Evolutionary conservation across 805 yeast genomes (phyloP).

Genomic region (Sugiyamaella floridensis): DNA sequence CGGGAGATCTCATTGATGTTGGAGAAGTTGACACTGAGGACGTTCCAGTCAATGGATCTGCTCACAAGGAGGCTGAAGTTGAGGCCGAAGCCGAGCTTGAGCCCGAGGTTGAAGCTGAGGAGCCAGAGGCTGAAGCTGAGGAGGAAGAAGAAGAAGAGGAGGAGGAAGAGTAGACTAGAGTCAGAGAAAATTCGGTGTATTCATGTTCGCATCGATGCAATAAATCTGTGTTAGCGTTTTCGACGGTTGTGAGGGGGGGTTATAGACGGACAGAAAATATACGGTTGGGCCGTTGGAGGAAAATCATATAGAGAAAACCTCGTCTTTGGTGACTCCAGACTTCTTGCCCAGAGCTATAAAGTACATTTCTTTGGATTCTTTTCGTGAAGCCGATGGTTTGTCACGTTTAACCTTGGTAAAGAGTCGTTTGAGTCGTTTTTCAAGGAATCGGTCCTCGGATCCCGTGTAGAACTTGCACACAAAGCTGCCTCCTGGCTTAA

Average conservation of each 20-base stretch:
- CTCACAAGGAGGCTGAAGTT: conserved; percentile 23
- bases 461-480: conserved; percentile 87
- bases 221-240: no score
- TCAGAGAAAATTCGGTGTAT: background rate
- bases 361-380: conserved; percentile 76
- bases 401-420: conserved; percentile 59
- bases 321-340: conserved; percentile 16
- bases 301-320: conserved; percentile 8
- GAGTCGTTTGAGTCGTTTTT: conserved; percentile 46
- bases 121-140: conserved; percentile 20
- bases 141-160: conserved; percentile 20
- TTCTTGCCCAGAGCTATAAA: conserved; percentile 59
- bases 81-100: conserved; percentile 18
- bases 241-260: no score
- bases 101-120: conserved; percentile 14
- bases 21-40: conserved; percentile 34
- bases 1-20: conserved; percentile 37
- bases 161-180: conserved; percentile 11
- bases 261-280: no score
- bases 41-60: conserved; percentile 20
- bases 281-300: no score
- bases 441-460: conserved; percentile 61
- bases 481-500: conserved; percentile 63
- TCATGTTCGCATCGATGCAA: background rate
- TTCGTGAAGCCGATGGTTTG: conserved; percentile 77